Evolutionary conservation across 73 alveolate genomes (phyloP).

Genomic region (Urostyla sp.): DNA sequence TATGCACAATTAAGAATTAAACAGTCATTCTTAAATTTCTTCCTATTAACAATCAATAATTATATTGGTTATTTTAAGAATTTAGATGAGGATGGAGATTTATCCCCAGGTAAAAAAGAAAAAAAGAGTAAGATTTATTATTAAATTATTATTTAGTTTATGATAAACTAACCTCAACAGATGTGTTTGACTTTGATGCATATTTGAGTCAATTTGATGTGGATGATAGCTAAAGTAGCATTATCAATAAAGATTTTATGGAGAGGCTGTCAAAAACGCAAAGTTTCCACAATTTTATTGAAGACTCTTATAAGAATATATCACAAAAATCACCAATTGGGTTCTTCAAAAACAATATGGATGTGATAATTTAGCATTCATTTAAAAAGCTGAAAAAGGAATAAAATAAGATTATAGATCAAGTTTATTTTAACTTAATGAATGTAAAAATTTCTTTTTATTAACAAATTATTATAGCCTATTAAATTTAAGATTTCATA

Average conservation of each 20-base stretch:
- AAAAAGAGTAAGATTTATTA: background rate
- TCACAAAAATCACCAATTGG: constrained; percentile 25
- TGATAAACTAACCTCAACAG: constrained; percentile 23
- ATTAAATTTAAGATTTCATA: constrained; percentile 24
- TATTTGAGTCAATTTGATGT: constrained; percentile 30
- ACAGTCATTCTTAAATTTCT: constrained; percentile 59
- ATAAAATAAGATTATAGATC: constrained; percentile 30
- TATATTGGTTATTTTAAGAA: constrained; percentile 42
- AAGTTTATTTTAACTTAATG: constrained; percentile 5
- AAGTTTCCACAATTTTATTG: constrained; percentile 52
- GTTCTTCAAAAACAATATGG: constrained; percentile 53
- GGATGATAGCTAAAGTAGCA: too few relatives aligned
- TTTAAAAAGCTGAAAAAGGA: constrained; percentile 48
- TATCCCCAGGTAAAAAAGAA: constrained; percentile 35
- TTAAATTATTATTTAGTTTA: background rate
- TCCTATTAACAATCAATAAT: constrained; percentile 61
- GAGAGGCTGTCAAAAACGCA: constrained; percentile 38
- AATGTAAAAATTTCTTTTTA: constrained; percentile 17
- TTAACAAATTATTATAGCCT: constrained; percentile 9
- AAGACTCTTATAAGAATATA: constrained; percentile 36
- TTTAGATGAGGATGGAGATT: constrained; percentile 19
- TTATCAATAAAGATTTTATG: constrained; percentile 36
- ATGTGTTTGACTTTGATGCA: constrained; percentile 55
- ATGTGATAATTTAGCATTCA: constrained; percentile 40
- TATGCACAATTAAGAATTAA: constrained; percentile 51